Evolutionary conservation across 2,329 filamentous ascomycete genomes (phyloP).

Genomic region (Aspergillus amoenus): DNA sequence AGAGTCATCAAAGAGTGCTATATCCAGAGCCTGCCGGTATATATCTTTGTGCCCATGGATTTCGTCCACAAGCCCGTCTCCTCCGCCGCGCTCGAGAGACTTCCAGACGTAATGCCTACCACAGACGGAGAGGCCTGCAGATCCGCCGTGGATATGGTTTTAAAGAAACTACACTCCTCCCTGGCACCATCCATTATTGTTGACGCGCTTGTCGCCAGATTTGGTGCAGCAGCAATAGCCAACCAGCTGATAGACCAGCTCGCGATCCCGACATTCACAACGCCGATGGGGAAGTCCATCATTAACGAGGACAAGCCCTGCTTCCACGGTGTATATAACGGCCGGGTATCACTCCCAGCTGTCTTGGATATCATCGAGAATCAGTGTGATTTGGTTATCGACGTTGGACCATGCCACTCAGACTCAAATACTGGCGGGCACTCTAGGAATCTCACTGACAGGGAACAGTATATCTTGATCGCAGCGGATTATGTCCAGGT

Average conservation of each 20-base stretch:
- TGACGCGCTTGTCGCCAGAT: constrained; percentile 74
- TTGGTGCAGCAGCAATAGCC: constrained; percentile 68
- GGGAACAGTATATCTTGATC: constrained; percentile 74
- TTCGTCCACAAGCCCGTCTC: constrained; percentile 73
- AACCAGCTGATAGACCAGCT: constrained; percentile 69
- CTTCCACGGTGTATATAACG: constrained; percentile 78
- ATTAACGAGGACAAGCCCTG: constrained; percentile 69
- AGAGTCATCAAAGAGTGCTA: constrained; percentile 60
- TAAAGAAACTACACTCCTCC: constrained; percentile 65
- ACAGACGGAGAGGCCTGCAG: background rate
- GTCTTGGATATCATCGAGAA: constrained; percentile 28
- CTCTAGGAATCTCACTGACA: constrained; percentile 71
- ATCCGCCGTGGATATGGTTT: constrained; percentile 66
- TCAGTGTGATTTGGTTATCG: constrained; percentile 31
- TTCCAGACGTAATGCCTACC: constrained; percentile 43
- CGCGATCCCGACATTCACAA: constrained; percentile 73
- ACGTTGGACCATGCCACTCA: constrained; percentile 33
- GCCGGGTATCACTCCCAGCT: constrained; percentile 61
- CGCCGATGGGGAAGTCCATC: constrained; percentile 81
- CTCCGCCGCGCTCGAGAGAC: constrained; percentile 63
- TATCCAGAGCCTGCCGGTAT: constrained; percentile 70
- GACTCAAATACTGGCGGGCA: constrained; percentile 52
- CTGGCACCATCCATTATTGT: constrained; percentile 71
- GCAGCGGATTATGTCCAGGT: constrained; percentile 56
- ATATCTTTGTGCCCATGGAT: constrained; percentile 76